Evolutionary conservation across 1,139 yeast genomes (phyloP).

Genomic region (Geotrichum restrictum): DNA sequence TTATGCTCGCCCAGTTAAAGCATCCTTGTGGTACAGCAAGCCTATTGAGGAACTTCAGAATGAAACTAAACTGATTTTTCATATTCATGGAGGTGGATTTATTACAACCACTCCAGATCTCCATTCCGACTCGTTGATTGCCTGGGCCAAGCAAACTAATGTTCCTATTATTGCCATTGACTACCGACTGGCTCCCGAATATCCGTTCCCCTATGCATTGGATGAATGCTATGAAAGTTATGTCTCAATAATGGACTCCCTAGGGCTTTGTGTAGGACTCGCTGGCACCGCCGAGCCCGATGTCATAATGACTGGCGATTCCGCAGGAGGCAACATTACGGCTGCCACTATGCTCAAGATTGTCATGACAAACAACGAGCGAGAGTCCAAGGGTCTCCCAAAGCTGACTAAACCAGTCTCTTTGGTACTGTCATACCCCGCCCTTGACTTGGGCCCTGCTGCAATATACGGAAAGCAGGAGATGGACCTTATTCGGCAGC

Average conservation of each 20-base stretch:
- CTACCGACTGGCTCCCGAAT: conserved; percentile 48
- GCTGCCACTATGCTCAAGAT: conserved; percentile 24
- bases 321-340: conserved; percentile 27
- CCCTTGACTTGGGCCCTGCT: conserved; percentile 24
- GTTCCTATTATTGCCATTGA: conserved; percentile 38
- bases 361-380: conserved; percentile 16
- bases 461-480: conserved; percentile 24
- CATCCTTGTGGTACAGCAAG: conserved; percentile 23
- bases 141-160: conserved; percentile 26
- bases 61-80: conserved; percentile 22
- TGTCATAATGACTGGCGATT: conserved; percentile 25
- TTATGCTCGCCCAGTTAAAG: conserved; percentile 23
- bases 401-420: conserved; percentile 27
- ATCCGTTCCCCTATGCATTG: conserved; percentile 50
- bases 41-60: conserved; percentile 22
- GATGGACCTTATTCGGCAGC: conserved; percentile 24
- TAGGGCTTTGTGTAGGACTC: conserved; percentile 24
- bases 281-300: conserved; percentile 23
- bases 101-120: conserved; percentile 22
- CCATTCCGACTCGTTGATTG: conserved; percentile 22
- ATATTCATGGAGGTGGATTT: conserved; percentile 27
- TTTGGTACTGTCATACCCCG: conserved; percentile 24
- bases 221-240: conserved; percentile 47
- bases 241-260: conserved; percentile 27
- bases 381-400: conserved; percentile 13